These are phyloP conservation scores for Entrophospora sp. DNA, from an alignment of 192 early-diverging fungal species.

Conservation along the genomic window DNA sequence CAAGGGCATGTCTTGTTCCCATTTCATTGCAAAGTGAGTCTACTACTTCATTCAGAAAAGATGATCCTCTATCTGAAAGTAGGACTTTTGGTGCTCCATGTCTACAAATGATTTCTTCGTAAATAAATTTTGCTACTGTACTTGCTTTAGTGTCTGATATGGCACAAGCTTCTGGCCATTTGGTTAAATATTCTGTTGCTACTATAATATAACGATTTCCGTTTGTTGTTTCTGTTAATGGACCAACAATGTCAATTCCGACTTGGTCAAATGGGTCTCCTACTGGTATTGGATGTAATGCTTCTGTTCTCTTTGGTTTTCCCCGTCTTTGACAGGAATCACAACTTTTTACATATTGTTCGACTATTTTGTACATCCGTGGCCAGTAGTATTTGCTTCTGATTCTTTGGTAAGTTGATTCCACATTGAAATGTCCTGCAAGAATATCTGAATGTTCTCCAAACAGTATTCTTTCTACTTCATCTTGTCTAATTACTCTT, in stretches of 20 bases:
- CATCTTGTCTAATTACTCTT: too few relatives aligned
- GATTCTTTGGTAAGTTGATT: background rate
- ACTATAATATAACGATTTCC: background rate
- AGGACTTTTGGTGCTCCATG: background rate
- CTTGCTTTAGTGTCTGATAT: background rate
- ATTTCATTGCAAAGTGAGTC: background rate
- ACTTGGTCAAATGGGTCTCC: background rate
- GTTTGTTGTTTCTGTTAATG: background rate
- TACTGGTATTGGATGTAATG: background rate
- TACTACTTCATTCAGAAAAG: background rate
- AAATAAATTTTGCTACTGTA: background rate
- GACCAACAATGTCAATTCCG: background rate
- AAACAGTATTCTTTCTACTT: background rate
- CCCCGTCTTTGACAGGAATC: background rate
- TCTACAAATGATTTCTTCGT: background rate
- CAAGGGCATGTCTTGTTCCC: background rate
- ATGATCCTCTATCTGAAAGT: background rate
- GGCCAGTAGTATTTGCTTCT: background rate
- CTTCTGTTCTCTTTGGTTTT: background rate
- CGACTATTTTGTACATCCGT: background rate
- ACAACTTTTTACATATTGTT: background rate
- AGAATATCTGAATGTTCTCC: background rate
- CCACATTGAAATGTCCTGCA: background rate
- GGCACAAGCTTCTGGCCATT: slow-evolving; percentile 6
- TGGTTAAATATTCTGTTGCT: slow-evolving; percentile 1